These are phyloP conservation scores for Blastocystis sp. DNA, from an alignment of 352 stramenopile genomes.

Conservation along the genomic window DNA sequence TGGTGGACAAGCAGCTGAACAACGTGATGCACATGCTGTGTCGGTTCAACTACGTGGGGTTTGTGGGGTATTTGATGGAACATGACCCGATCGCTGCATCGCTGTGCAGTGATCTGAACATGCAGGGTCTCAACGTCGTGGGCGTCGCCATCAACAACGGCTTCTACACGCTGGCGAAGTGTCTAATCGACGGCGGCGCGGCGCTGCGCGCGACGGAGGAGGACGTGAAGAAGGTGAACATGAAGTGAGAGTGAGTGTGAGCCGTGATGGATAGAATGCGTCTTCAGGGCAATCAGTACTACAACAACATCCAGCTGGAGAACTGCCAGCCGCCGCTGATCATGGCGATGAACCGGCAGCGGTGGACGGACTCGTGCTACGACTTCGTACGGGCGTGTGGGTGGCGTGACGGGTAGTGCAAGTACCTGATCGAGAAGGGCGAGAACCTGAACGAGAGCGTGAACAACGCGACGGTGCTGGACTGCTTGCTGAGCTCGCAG, in stretches of 20 bases:
- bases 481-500: not conserved
- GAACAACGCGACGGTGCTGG: conserved; percentile 49
- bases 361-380: not conserved
- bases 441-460: conserved; percentile 27
- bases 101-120: conserved; percentile 34
- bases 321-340: not conserved
- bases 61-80: conserved; percentile 43
- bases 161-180: conserved; percentile 48
- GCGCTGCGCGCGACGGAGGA: not conserved
- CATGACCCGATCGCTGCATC: conserved; percentile 52
- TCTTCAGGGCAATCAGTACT: not conserved
- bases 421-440: conserved; percentile 41
- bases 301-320: not conserved
- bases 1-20: conserved; percentile 49
- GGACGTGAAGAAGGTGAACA: not conserved
- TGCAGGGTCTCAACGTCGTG: not conserved
- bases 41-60: conserved; percentile 43
- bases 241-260: not conserved
- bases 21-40: conserved; percentile 62
- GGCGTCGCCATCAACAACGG: conserved; percentile 12
- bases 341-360: not conserved
- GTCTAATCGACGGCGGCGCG: conserved; percentile 32
- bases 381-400: not conserved
- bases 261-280: not conserved
- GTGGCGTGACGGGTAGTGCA: not conserved